Evolutionary conservation across 2,329 filamentous ascomycete genomes (phyloP).

Genomic region (Fusarium coffeatum): DNA sequence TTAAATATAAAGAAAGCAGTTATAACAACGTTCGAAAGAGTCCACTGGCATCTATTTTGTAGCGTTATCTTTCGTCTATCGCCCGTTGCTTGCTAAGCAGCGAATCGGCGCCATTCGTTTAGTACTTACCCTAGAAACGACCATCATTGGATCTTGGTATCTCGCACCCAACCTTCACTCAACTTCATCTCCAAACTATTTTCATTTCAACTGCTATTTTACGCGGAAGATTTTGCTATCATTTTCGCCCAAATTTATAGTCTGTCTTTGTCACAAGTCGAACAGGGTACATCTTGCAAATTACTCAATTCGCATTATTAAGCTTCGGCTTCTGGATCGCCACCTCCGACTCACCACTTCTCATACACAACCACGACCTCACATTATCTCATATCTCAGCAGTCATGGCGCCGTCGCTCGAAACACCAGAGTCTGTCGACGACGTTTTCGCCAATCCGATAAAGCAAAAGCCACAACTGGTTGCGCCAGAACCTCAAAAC

Average conservation of each 20-base stretch:
- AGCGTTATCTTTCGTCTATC: constrained; percentile 8
- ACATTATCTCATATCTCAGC: neutral
- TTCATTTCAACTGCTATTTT: neutral
- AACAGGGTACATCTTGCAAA: neutral
- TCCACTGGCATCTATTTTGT: neutral
- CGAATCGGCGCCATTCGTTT: constrained; percentile 39
- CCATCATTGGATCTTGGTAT: constrained; percentile 7
- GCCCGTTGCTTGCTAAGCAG: constrained; percentile 29
- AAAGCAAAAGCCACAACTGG: constrained; percentile 82
- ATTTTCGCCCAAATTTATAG: neutral
- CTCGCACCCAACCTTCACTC: neutral
- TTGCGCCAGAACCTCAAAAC: constrained; percentile 96
- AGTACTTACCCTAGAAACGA: constrained; percentile 38
- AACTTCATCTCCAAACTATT: neutral
- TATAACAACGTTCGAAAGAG: neutral
- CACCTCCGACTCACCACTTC: constrained; percentile 21
- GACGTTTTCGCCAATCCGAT: constrained; percentile 81
- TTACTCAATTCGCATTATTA: constrained; percentile 36
- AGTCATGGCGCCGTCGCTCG: constrained; percentile 82
- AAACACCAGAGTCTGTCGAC: constrained; percentile 73
- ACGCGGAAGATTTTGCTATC: neutral
- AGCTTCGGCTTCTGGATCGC: constrained; percentile 32
- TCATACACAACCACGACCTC: neutral
- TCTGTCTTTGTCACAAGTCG: neutral
- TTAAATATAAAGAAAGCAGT: neutral